Base-by-base conservation (phyloP, 2,329 filamentous ascomycete genomes). In the Stylonectria norvegica region DNA sequence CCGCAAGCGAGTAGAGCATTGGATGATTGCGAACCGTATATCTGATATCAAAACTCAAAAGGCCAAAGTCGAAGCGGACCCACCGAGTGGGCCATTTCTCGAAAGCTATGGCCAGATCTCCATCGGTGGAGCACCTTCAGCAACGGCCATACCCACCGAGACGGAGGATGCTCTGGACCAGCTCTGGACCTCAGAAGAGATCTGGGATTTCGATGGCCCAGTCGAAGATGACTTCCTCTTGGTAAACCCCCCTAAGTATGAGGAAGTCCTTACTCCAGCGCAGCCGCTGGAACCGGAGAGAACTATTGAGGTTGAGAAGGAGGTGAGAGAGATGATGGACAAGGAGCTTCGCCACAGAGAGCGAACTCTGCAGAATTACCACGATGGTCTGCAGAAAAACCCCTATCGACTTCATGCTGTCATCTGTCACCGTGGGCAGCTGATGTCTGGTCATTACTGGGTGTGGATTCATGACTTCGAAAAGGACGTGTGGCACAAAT, bases 401-500 rank as follows among this genome's bases (percentile, higher is more conserved):
- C 78, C 83, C 9, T 98, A 97, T 62, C 81, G 81, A 11, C 77
- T 98, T 4, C 90, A 96, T 53, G 88, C 91, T 0, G 86, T 96
- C 20, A 95, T 98, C 58, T 91, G 95, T 55, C 93, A 98, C 61
- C 83, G 85, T 15, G 87, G 87, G 20, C 72, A 73, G 52, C 75
- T 83, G 28, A 76, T 73, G 31, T 83, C 83, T 32, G 93, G 93
- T 0, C 93, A 98, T 64, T 98, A 97, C 67, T 96, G 89, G 84
- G 89, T 96, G 31, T 96, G 90, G 76, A 94, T 98, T 49, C 86
- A 83, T 58, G 93, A 97, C 67, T 95, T 95, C 62, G 78, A 83
- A 49, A 78, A 80, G 33, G 77, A 79, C 29, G 71, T 90, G 15
- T 98, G 93, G 90, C 83, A 89, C 42, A 89, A 87, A 58, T 98